Evolutionary conservation across 371 early-diverging fungal genomes (phyloP), one percentile per base, ranked within the genome.

Genomic region (Thermomucor indicae-seudaticae): DNA sequence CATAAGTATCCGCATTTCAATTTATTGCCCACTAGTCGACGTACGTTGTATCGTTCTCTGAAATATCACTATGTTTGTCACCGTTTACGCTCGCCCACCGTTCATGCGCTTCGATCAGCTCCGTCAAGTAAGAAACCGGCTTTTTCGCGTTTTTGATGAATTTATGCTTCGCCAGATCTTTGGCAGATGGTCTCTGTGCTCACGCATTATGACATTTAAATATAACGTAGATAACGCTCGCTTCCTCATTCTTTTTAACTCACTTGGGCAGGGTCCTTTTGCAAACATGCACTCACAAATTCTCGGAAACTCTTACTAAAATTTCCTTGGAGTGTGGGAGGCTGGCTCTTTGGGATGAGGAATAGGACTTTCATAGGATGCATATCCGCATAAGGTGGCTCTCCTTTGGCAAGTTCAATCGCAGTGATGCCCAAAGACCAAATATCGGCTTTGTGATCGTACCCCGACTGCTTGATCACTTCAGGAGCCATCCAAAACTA

Each of bases 391-490:
- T 92, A 90, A 14, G 99, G 99, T 23, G 97, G 94, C 54, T 87
- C 84, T 1, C 95, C 94, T 47, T 86, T 90, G 31, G 96, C 94
- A 39, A 99, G 73, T 70, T 99, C 98, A 28, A 97, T 95, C 0
- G 98, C 94, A 3, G 98, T 96, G 52, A 99, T 97, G 8, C 99
- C 99, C 27, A 99, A 71, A 37, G 93, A 91, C 99, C 99, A 99
- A 34, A 98, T 94, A 75, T 99, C 99, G 0, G 96, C 97, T 81
- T 94, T 96, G 67, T 82, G 82, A 68, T 95, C 89, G 60, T 99
- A 99, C 12, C 95, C 96, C 3, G 92, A 89, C 66, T 93, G 91
- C 55, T 86, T 86, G 54, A 99, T 98, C 0, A 99, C 96, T 73
- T 98, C 97, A 4, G 98, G 99, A 1, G 97, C 98, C 93, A 98